Conservation (phyloP, 805 yeast genomes). For the Kuraishia ogatae region DNA sequence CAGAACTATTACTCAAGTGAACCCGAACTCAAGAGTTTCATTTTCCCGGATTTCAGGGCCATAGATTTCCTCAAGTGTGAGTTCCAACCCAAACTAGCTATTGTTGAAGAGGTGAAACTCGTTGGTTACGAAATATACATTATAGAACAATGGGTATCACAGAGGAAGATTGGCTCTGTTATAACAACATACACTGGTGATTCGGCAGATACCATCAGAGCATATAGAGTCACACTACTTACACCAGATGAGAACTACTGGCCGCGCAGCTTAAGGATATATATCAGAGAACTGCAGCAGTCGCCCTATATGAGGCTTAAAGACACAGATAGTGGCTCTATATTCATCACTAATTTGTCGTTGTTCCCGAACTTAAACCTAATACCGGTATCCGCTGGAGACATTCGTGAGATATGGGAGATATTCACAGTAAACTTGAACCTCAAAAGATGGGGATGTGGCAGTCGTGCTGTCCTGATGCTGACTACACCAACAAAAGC, state of each 20-base stretch:
- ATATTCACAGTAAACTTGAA: constrained; percentile 68
- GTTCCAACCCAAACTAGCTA: constrained; percentile 28
- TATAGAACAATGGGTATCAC: constrained; percentile 91
- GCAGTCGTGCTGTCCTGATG: constrained; percentile 75
- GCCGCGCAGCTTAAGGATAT: constrained; percentile 44
- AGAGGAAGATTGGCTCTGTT: constrained; percentile 55
- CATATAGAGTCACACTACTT: constrained; percentile 44
- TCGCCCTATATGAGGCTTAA: constrained; percentile 61
- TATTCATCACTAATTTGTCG: constrained; percentile 79
- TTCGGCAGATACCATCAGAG: constrained; percentile 50
- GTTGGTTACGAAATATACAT: constrained; percentile 83
- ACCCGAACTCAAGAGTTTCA: constrained; percentile 13
- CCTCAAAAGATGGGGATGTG: constrained; percentile 69
- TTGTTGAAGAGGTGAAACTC: constrained; percentile 37
- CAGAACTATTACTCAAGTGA: neutral
- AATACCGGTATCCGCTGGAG: constrained; percentile 61
- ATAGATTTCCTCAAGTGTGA: constrained; percentile 35
- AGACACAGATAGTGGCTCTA: constrained; percentile 44
- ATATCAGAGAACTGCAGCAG: constrained; percentile 56
- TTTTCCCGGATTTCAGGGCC: constrained; percentile 53
- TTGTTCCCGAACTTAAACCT: constrained; percentile 68
- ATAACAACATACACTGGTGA: constrained; percentile 87
- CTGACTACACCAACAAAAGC: constrained; percentile 69
- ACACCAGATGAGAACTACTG: constrained; percentile 38
- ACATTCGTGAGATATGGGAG: constrained; percentile 38